phyloP scores from a whole-genome alignment of 257 asterid genomes.

The Vinca minor region DNA sequence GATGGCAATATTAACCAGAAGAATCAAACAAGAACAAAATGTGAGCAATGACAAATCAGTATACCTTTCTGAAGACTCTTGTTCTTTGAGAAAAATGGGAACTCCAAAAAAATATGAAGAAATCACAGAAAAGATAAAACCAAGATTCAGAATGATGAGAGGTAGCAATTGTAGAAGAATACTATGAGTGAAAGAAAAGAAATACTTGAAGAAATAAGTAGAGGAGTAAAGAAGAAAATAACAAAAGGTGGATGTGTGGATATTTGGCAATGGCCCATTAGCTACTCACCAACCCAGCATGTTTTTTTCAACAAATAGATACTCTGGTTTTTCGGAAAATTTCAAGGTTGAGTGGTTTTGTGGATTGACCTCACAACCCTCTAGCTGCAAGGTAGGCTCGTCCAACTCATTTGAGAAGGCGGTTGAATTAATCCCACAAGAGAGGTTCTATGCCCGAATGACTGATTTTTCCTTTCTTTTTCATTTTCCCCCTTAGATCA shows the following conservation, averaged over 20 bases:
- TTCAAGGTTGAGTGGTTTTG: too few species aligned
- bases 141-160: conserved; percentile 10
- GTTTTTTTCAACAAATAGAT: not conserved
- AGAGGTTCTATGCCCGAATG: too few species aligned
- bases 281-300: conserved; percentile 9
- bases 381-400: too few species aligned
- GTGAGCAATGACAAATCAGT: not conserved
- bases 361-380: too few species aligned
- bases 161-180: not conserved
- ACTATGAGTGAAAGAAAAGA: conserved; percentile 18
- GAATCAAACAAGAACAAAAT: not conserved
- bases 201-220: conserved; percentile 1
- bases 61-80: conserved; percentile 9
- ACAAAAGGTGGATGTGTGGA: conserved; percentile 6
- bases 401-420: too few species aligned
- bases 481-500: too few species aligned
- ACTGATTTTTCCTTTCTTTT: too few species aligned
- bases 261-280: conserved; percentile 10
- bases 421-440: too few species aligned
- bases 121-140: conserved; percentile 6
- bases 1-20: not conserved
- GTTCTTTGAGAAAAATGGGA: conserved; percentile 2
- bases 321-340: too few species aligned
- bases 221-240: not conserved
- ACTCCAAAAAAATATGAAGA: conserved; percentile 1